These are phyloP conservation scores for Claviceps quebecensis DNA, from an alignment of 2,329 filamentous ascomycete genomes.

Conservation along the genomic window DNA sequence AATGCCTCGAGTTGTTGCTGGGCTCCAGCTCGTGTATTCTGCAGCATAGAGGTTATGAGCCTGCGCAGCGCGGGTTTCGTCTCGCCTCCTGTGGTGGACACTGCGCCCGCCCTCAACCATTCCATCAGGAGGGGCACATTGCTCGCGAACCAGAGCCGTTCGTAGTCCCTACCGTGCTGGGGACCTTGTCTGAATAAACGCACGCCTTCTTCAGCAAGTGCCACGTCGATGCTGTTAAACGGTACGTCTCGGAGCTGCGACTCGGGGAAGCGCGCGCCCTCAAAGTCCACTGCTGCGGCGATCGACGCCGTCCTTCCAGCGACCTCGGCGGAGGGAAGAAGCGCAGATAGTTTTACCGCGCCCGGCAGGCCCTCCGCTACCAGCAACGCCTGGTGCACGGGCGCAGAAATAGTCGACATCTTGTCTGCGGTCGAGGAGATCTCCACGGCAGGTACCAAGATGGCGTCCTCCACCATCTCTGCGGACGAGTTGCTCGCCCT, in stretches of 20 bases:
- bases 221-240: constrained; percentile 48
- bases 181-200: constrained; percentile 54
- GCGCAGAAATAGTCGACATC: constrained; percentile 56
- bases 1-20: constrained; percentile 31
- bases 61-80: constrained; percentile 53
- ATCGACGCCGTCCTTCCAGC: constrained; percentile 22
- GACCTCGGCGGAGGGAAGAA: constrained; percentile 27
- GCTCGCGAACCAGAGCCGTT: constrained; percentile 60
- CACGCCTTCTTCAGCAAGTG: constrained; percentile 48
- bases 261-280: constrained; percentile 28
- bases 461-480: constrained; percentile 42
- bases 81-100: constrained; percentile 24
- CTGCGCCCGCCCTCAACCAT: constrained; percentile 46
- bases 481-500: constrained; percentile 19
- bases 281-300: constrained; percentile 44
- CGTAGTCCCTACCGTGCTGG: constrained; percentile 55
- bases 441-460: constrained; percentile 64
- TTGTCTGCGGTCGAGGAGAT: constrained; percentile 52
- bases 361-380: constrained; percentile 61
- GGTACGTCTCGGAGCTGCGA: constrained; percentile 22
- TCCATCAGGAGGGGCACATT: constrained; percentile 49
- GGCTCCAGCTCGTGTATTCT: constrained; percentile 37
- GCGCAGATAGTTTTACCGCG: constrained; percentile 37
- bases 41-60: constrained; percentile 54
- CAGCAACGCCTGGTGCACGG: constrained; percentile 70